Percentiles rank a stretch among this genome's conserved stretches.
These are phyloP conservation scores for Volvox africanus DNA, from an alignment of 139 green algal species.

Conservation along the genomic window DNA sequence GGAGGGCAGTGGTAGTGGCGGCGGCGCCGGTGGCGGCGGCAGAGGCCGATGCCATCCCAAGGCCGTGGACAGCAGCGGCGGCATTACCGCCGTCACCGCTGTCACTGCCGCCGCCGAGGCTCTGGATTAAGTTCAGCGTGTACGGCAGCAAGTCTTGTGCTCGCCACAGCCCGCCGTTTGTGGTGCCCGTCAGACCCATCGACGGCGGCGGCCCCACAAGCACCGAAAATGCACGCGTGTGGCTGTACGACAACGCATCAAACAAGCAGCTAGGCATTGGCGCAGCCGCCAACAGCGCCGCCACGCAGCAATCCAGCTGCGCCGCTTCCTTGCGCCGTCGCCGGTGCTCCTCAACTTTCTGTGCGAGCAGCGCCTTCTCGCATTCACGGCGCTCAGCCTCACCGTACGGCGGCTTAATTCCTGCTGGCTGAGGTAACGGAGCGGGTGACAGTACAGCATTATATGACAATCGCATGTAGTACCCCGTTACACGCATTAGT, in stretches of 20 bases:
- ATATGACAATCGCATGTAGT: conserved; percentile 34
- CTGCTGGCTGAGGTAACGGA: neutral
- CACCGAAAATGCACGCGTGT: neutral
- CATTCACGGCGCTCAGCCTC: conserved; percentile 14
- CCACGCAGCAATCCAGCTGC: conserved; percentile 39
- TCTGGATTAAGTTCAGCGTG: neutral
- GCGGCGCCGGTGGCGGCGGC: neutral
- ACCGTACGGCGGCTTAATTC: neutral
- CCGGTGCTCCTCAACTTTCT: conserved; percentile 31
- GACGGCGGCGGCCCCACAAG: neutral
- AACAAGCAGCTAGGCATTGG: conserved; percentile 22
- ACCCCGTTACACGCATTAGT: conserved; percentile 20
- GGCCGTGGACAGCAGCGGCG: neutral
- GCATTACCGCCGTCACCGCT: conserved; percentile 15
- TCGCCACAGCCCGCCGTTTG: conserved; percentile 18
- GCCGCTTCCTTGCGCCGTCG: conserved; percentile 28
- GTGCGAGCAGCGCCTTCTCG: neutral
- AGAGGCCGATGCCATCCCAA: neutral
- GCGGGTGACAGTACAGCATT: conserved; percentile 18
- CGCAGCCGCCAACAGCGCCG: conserved; percentile 29
- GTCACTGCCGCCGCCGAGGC: conserved; percentile 27
- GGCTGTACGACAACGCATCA: conserved; percentile 25
- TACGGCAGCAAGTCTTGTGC: conserved; percentile 29
- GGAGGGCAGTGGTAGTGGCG: neutral
- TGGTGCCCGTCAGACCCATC: neutral